Percentiles rank a stretch among this genome's conserved stretches.
Evolutionary conservation across 1,284 basidiomycete genomes (phyloP).

Genomic region (Pascua sp.): DNA sequence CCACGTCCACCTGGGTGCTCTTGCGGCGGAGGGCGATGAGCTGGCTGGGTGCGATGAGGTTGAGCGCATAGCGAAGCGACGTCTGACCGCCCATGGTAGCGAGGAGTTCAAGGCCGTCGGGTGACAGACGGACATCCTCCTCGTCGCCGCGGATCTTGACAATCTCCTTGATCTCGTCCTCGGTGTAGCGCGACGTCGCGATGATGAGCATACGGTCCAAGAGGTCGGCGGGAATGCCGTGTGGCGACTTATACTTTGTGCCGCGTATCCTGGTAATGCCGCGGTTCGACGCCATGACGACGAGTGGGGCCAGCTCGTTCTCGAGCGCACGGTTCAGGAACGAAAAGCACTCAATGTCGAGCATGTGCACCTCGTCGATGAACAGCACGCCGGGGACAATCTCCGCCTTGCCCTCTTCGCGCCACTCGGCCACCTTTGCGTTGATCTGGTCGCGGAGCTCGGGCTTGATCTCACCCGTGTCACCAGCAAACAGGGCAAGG

Average conservation of each 20-base stretch:
- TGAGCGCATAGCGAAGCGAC: constrained; percentile 82
- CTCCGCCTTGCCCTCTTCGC: constrained; percentile 97
- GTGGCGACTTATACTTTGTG: constrained; percentile 88
- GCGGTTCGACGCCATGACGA: constrained; percentile 97
- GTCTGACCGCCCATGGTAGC: constrained; percentile 82
- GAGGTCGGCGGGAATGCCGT: constrained; percentile 91
- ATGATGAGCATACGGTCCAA: constrained; percentile 95
- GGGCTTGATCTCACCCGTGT: constrained; percentile 98
- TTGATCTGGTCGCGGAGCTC: constrained; percentile 96
- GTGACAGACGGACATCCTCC: constrained; percentile 84
- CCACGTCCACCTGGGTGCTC: constrained; percentile 68
- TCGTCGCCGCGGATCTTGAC: constrained; percentile 91
- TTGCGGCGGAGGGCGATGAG: constrained; percentile 79
- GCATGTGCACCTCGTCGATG: constrained; percentile 97
- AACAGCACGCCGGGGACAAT: constrained; percentile 94
- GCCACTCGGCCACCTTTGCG: constrained; percentile 93
- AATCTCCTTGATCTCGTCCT: constrained; percentile 84
- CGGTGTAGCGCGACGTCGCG: constrained; percentile 81
- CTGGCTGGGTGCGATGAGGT: constrained; percentile 85
- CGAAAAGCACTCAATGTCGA: constrained; percentile 98
- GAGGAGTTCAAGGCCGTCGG: constrained; percentile 71
- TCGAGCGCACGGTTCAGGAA: constrained; percentile 96
- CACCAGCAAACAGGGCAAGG: constrained; percentile 66
- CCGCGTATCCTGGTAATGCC: constrained; percentile 93
- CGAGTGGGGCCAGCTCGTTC: constrained; percentile 85